Percentiles rank a stretch among this genome's conserved stretches.
Conservation (phyloP, 2,329 filamentous ascomycete species). For the Fusarium mangiferae region DNA sequence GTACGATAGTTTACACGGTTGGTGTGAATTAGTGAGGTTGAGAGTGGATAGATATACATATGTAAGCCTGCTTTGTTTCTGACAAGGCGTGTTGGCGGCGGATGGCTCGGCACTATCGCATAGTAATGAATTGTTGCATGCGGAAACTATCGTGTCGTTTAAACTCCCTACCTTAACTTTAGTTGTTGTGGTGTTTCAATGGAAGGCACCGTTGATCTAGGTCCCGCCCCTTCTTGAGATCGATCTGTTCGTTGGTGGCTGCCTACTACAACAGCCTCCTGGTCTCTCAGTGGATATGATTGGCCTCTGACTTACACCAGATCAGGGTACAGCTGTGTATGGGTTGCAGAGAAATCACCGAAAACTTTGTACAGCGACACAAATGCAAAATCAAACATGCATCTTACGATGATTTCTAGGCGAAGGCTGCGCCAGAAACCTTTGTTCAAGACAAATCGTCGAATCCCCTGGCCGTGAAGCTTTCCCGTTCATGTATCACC, state of each 20-base stretch:
- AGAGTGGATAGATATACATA: background rate
- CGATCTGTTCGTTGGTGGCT: conserved; percentile 33
- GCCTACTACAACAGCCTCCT: conserved; percentile 21
- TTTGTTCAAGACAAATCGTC: background rate
- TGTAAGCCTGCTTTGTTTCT: conserved; percentile 21
- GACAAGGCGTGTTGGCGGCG: conserved; percentile 3
- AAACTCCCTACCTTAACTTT: background rate
- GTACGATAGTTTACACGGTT: conserved; percentile 14
- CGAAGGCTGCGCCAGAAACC: background rate
- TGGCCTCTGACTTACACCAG: conserved; percentile 30
- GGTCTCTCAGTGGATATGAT: conserved; percentile 20
- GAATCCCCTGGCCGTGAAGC: background rate
- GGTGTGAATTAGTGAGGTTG: conserved; percentile 1
- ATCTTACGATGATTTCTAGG: background rate
- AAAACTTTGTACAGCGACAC: background rate
- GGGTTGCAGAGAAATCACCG: conserved; percentile 10
- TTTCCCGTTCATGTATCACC: background rate
- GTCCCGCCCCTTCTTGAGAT: conserved; percentile 30
- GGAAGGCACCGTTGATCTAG: conserved; percentile 21
- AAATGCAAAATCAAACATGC: background rate
- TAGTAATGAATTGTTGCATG: conserved; percentile 18
- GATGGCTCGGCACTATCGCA: conserved; percentile 28
- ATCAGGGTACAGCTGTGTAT: conserved; percentile 15
- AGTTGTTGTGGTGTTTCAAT: conserved; percentile 18
- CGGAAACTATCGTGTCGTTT: conserved; percentile 29